Evolutionary conservation across 1,284 basidiomycete genomes (phyloP).

Genomic region (Trametes polyzona): DNA sequence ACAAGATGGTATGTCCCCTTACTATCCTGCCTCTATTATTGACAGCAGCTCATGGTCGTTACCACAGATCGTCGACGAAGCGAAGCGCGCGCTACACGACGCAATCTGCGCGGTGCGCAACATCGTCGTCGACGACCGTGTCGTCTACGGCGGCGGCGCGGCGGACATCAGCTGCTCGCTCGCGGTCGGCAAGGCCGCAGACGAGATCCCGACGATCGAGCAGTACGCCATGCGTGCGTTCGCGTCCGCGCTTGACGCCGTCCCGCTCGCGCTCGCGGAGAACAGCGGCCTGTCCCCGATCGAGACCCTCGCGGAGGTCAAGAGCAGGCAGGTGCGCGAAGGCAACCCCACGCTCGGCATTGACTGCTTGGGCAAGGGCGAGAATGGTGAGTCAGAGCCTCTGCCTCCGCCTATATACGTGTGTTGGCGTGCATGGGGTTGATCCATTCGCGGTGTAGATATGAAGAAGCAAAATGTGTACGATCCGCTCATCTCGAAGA

Average conservation of each 20-base stretch:
- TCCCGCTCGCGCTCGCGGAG: constrained; percentile 95
- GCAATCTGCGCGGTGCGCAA: constrained; percentile 98
- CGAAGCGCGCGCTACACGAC: constrained; percentile 96
- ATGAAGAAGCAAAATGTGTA: constrained; percentile 99
- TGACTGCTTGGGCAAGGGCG: constrained; percentile 87
- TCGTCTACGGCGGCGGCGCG: constrained; percentile 97
- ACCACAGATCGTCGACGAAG: constrained; percentile 93
- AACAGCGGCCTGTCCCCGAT: constrained; percentile 98
- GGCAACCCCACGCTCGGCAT: constrained; percentile 87
- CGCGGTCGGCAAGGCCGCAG: constrained; percentile 92
- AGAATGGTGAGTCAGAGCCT: constrained; percentile 70
- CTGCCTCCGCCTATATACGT: background rate
- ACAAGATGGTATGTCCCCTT: constrained; percentile 87
- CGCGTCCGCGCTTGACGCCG: constrained; percentile 88
- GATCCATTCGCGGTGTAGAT: constrained; percentile 54
- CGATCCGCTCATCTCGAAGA: constrained; percentile 96
- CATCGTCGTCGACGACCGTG: constrained; percentile 92
- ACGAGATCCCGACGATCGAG: constrained; percentile 97
- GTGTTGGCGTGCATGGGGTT: background rate
- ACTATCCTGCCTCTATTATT: background rate
- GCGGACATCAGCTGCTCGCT: constrained; percentile 96
- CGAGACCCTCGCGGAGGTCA: constrained; percentile 93
- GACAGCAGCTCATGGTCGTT: background rate
- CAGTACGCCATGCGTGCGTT: constrained; percentile 99
- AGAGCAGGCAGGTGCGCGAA: constrained; percentile 92